Evolutionary conservation across 768 basidiomycete genomes (phyloP).

Genomic region (Rubroboletus pulcherrimus): DNA sequence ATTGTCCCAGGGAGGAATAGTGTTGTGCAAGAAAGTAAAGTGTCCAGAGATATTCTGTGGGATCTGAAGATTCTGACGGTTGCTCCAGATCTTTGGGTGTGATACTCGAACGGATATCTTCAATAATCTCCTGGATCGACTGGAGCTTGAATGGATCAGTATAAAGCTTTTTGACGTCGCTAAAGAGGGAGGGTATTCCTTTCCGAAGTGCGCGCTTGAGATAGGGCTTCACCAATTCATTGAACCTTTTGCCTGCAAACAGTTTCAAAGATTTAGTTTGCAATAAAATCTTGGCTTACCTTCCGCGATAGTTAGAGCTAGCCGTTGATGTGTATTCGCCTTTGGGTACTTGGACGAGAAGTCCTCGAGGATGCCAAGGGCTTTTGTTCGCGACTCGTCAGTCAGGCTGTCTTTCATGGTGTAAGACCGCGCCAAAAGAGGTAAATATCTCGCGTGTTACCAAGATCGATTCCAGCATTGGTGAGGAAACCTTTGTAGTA

Average conservation of each 20-base stretch:
- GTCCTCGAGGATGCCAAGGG: slow-evolving; percentile 54
- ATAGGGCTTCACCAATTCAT: slow-evolving; percentile 59
- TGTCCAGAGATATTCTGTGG: slow-evolving; percentile 89
- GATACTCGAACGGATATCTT: slow-evolving; percentile 41
- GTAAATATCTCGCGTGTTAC: slow-evolving; percentile 37
- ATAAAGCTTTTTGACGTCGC: slow-evolving; percentile 87
- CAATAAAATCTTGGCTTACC: slow-evolving; percentile 32
- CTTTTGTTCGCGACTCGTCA: slow-evolving; percentile 49
- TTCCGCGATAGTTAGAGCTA: slow-evolving; percentile 65
- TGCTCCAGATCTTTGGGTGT: slow-evolving; percentile 34
- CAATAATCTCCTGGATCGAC: slow-evolving; percentile 65
- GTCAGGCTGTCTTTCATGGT: slow-evolving; percentile 35
- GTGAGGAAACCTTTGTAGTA: slow-evolving; percentile 76
- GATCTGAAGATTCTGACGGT: slow-evolving; percentile 36
- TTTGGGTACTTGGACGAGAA: slow-evolving; percentile 62
- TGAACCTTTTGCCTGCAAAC: slow-evolving; percentile 61
- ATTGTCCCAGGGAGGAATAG: slow-evolving; percentile 57
- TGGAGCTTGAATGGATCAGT: slow-evolving; percentile 56
- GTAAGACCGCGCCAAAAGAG: slow-evolving; percentile 11
- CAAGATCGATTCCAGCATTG: slow-evolving; percentile 61
- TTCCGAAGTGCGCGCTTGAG: slow-evolving; percentile 66
- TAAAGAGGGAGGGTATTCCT: slow-evolving; percentile 91
- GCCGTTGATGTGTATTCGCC: slow-evolving; percentile 66
- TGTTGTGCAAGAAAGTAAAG: slow-evolving; percentile 95
- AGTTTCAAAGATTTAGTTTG: background rate